phyloP scores from a whole-genome alignment of 1,139 yeast species.

The Sugiyamaella sp. region DNA sequence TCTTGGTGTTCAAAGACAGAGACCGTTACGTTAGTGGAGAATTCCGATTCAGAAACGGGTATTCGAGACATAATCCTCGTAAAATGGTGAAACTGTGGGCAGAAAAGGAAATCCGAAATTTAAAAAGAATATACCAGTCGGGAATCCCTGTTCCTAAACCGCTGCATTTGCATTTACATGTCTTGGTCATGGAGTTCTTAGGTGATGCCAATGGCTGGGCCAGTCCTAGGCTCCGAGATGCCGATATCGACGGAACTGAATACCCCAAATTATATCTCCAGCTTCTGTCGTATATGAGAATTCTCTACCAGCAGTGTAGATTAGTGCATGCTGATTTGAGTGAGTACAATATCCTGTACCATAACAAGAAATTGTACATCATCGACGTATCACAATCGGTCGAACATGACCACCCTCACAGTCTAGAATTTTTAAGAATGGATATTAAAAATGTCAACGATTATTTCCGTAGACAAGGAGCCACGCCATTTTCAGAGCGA shows the following conservation, averaged over 20 bases:
- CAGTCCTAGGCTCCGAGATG: constrained; percentile 84
- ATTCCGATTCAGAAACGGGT: constrained; percentile 82
- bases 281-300: constrained; percentile 80
- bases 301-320: constrained; percentile 84
- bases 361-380: constrained; percentile 75
- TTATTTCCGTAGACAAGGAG: constrained; percentile 74
- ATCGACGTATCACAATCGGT: constrained; percentile 98
- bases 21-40: constrained; percentile 97
- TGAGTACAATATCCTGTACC: constrained; percentile 88
- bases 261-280: constrained; percentile 71
- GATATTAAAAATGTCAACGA: constrained; percentile 95
- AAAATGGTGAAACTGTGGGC: constrained; percentile 99
- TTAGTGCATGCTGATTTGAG: constrained; percentile 96
- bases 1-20: constrained; percentile 91
- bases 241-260: constrained; percentile 54
- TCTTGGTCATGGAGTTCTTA: constrained; percentile 90
- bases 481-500: constrained; percentile 79
- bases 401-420: constrained; percentile 98
- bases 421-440: constrained; percentile 92
- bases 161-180: constrained; percentile 82
- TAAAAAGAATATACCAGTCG: constrained; percentile 73
- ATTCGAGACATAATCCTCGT: constrained; percentile 87
- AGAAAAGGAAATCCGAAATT: constrained; percentile 91
- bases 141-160: constrained; percentile 96
- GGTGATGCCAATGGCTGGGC: constrained; percentile 74